Evolutionary conservation across 306 rosid genomes (phyloP), one percentile per base, ranked within the genome.

Genomic region (Castanea crenata): DNA sequence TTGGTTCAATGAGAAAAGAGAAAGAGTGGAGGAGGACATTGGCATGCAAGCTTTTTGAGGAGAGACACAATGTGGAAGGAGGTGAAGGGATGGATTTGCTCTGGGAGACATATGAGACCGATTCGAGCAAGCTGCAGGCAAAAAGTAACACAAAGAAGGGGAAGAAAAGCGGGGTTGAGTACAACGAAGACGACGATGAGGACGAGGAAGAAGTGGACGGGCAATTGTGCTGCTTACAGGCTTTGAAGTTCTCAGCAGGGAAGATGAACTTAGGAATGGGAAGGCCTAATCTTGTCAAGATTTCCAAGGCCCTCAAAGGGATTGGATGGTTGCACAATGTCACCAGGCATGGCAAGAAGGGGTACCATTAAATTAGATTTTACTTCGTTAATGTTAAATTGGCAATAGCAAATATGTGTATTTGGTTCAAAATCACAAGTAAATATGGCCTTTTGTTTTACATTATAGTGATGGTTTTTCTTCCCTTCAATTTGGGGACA

Each of bases 21-120:
- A 93, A 90, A 27, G 99, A 93, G 86, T 95, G 99, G 99, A 83
- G 99, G 46, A 93, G 96, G 79, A 91, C 99, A 5, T 71, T 96
- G 71, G 99, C 99, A 2, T 91, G 99, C 83, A 93, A 96, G 83
- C 97, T 93, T 4, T 89, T 91, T 23, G 98, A 95, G 83, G 99
- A 93, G 69, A 73, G 98, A 62, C 96, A 91, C 61, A 88, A 87
- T 63, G 87, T 55, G 27, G 85, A 78, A 25, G 91, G 89, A 23
- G 83, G 80, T 19, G 98, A 91, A 56, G 92, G 95, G 12, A 95
- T 95, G 99, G 99, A 95, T 76, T 81, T 90, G 97, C 97, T 95
- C 69, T 92, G 97, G 99, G 99, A 95, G 80, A 92, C 91, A 71
- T 87, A 92, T 56, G 97, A 88, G 81, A 79, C 82, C 51, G 91